Base-by-base conservation (phyloP, 331 rosid species). In the Arachis monticola region DNA sequence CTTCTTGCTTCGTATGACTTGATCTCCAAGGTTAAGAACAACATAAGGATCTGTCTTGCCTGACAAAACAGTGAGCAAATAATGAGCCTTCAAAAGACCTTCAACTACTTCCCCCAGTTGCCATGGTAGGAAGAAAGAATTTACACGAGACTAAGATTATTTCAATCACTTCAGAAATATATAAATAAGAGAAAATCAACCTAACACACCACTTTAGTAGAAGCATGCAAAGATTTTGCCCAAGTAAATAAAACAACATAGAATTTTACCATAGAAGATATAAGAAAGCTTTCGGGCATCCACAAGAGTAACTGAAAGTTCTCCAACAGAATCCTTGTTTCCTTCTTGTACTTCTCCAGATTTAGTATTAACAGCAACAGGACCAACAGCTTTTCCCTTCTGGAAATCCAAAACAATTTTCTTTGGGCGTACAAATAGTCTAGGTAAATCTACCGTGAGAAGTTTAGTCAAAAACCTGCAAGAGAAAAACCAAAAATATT, bases 11-110 rank as follows among this genome's bases (percentile, higher is more conserved):
- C 90, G 89, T 78, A 95, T 92, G 65, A 48, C 76, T 82, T 95
- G 99, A 81, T 92, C 85, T 41, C 96, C 99, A 44, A 95, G 86
- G 88, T 79, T 83, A 67, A 95, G 87, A 84, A 77, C 79, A 60
- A 95, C 99, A 68, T 86, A 95, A 5, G 99, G 99, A 83, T 95
- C 99, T 7, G 99, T 95, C 85, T 95, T 95, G 52, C 97, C 99
- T 95, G 87, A 65, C 74, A 81, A 75, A 40, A 55, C 7, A 13
- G 63, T 2, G 59, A 61, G 47, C 2, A 47, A 4, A 70, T 30
- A 41, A 38, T 74, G 41, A 58, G 65, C 45, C 31, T 14, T 52
- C 32, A 11, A 68, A 50, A 69, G 31, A 57, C 64, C 55, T 70
- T 1, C 48, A 44, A 44, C 48, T 48, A 10, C n/a, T 51, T 11